phyloP scores from a whole-genome alignment of 1,284 basidiomycete species.

The Puccinia novopanici region DNA sequence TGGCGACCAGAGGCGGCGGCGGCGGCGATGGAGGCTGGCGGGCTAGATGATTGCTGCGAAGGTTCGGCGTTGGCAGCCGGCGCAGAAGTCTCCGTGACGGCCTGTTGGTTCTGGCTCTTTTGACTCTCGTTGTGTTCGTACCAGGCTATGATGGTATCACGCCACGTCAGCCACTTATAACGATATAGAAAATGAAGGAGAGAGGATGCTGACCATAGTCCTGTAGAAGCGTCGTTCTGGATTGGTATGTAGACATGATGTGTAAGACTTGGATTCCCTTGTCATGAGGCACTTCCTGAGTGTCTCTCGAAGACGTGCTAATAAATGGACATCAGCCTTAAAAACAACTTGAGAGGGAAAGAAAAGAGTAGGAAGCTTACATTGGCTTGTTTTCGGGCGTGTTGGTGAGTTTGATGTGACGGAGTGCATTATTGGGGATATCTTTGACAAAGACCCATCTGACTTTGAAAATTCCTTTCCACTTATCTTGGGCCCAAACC shows the following conservation, averaged over 20 bases:
- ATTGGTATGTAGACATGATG: slow-evolving; percentile 87
- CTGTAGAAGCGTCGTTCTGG: slow-evolving; percentile 84
- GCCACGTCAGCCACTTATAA: not conserved
- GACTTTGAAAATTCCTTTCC: slow-evolving; percentile 95
- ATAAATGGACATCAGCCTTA: not conserved
- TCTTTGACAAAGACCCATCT: slow-evolving; percentile 93
- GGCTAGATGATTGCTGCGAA: not conserved
- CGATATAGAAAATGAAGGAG: not conserved
- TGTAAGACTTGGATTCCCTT: slow-evolving; percentile 90
- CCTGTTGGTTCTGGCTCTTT: slow-evolving; percentile 25
- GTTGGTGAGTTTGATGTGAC: slow-evolving; percentile 72
- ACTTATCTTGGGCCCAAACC: slow-evolving; percentile 96
- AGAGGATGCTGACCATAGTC: slow-evolving; percentile 58
- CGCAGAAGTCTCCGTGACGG: not conserved
- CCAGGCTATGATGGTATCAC: slow-evolving; percentile 19
- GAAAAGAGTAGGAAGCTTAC: slow-evolving; percentile 17
- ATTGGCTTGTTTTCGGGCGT: slow-evolving; percentile 95
- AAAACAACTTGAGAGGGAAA: not conserved
- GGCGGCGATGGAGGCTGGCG: not conserved
- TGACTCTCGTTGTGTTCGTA: slow-evolving; percentile 44
- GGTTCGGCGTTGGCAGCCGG: too few species aligned
- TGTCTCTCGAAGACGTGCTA: slow-evolving; percentile 62
- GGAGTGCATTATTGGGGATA: slow-evolving; percentile 79
- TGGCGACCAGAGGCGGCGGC: not conserved
- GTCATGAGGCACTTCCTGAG: slow-evolving; percentile 84